A percentile compares a stretch with the other conserved stretches of the same genome.
Evolutionary conservation across 306 rosid genomes (phyloP).

Genomic region (Hippophae tibetana): DNA sequence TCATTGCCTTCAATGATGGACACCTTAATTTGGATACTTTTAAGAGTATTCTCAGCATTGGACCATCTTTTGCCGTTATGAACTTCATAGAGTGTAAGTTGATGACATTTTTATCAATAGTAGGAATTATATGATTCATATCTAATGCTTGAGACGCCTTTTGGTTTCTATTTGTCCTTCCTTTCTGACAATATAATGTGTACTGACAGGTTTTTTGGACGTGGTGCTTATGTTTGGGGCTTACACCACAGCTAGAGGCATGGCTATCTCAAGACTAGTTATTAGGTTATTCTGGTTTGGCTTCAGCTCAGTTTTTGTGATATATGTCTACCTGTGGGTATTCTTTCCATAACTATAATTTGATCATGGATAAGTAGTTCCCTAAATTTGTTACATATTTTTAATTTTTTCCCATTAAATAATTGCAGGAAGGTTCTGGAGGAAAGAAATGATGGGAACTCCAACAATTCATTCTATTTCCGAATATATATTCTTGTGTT

Average conservation of each 20-base stretch:
- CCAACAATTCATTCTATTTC: constrained; percentile 73
- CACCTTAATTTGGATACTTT: constrained; percentile 51
- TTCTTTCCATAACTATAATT: constrained; percentile 2
- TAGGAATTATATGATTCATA: constrained; percentile 4
- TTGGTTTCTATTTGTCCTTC: constrained; percentile 5
- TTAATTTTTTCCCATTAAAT: constrained; percentile 3
- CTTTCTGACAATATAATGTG: constrained; percentile 11
- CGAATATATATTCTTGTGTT: constrained; percentile 82
- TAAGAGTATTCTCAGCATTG: constrained; percentile 70
- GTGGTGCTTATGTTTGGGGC: constrained; percentile 94
- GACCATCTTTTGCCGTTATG: constrained; percentile 83
- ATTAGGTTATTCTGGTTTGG: constrained; percentile 93
- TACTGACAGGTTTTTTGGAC: constrained; percentile 55
- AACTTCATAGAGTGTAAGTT: constrained; percentile 71
- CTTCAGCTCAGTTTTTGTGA: constrained; percentile 58
- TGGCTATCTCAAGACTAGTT: constrained; percentile 92
- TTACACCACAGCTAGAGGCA: constrained; percentile 82
- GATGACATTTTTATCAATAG: constrained; percentile 12
- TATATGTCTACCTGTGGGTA: constrained; percentile 76
- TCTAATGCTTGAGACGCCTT: background rate
- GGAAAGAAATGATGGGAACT: constrained; percentile 51
- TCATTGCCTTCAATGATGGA: constrained; percentile 66
- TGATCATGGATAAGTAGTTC: constrained; percentile 7
- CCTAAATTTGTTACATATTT: constrained; percentile 2
- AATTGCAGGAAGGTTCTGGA: constrained; percentile 84